Percentiles rank a stretch among this genome's conserved stretches.
Evolutionary conservation across 2,329 filamentous ascomycete genomes (phyloP).

Genomic region (Dryadomyces quercus-mongolicae): DNA sequence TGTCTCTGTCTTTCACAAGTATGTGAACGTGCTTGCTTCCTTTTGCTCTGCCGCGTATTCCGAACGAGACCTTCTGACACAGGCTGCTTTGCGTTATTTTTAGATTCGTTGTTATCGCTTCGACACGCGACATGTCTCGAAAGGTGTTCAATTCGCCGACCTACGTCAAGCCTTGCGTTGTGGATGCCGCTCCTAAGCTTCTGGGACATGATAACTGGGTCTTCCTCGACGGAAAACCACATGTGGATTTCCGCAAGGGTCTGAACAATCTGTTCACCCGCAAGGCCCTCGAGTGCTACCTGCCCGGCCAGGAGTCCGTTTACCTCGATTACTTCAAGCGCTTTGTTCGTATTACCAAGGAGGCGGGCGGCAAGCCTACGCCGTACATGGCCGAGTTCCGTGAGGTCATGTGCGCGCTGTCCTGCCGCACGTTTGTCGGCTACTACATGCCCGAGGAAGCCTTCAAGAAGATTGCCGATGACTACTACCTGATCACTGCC

Average conservation of each 20-base stretch:
- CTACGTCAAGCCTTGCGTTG: conserved; percentile 92
- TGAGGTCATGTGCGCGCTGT: conserved; percentile 88
- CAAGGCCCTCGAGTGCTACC: conserved; percentile 73
- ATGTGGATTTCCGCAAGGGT: conserved; percentile 95
- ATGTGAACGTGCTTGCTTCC: conserved; percentile 21
- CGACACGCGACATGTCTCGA: conserved; percentile 84
- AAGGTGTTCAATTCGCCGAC: conserved; percentile 92
- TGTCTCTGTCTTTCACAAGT: conserved; percentile 99
- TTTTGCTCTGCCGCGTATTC: too few species aligned
- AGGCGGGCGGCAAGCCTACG: conserved; percentile 58
- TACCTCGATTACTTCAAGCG: conserved; percentile 77
- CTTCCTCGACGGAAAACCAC: conserved; percentile 86
- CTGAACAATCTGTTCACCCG: conserved; percentile 91
- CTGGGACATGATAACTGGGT: conserved; percentile 91
- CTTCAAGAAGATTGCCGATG: conserved; percentile 87
- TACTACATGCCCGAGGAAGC: conserved; percentile 86
- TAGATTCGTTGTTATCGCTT: conserved; percentile 94
- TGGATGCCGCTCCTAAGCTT: conserved; percentile 88
- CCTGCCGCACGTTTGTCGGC: conserved; percentile 92
- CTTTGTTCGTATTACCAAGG: conserved; percentile 64
- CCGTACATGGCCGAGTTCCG: conserved; percentile 89
- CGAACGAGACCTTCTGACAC: neutral
- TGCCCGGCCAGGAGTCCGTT: conserved; percentile 85
- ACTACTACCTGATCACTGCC: conserved; percentile 93
- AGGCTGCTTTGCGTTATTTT: too few species aligned